Evolutionary conservation across 2,329 filamentous ascomycete genomes (phyloP).

Genomic region (Trichoderma oligosporum): DNA sequence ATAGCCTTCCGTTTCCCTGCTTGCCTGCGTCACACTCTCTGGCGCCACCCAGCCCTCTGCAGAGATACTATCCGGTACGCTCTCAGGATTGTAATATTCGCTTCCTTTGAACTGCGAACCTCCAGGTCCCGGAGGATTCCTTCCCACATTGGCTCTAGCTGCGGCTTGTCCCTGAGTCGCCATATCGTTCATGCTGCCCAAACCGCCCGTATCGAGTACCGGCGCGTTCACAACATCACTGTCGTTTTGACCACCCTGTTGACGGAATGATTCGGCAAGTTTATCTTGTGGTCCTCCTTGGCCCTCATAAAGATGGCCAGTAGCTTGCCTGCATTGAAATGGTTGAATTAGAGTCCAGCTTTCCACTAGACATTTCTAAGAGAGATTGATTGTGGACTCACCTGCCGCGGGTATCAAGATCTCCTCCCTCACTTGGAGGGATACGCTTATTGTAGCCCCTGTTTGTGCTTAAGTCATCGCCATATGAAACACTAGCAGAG

Average conservation of each 20-base stretch:
- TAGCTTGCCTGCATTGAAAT: slow-evolving; percentile 39
- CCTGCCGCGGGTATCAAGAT: slow-evolving; percentile 43
- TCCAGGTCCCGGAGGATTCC: slow-evolving; percentile 33
- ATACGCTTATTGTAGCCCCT: slow-evolving; percentile 45
- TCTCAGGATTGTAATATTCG: slow-evolving; percentile 41
- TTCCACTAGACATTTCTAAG: no score
- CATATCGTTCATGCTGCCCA: slow-evolving; percentile 29
- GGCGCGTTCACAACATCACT: slow-evolving; percentile 33
- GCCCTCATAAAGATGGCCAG: slow-evolving; percentile 43
- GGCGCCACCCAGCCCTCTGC: slow-evolving; percentile 42
- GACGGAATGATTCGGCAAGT: slow-evolving; percentile 30
- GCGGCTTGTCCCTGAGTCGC: slow-evolving; percentile 37
- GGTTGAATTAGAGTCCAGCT: background rate
- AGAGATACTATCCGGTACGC: slow-evolving; percentile 41
- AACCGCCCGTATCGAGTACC: slow-evolving; percentile 24
- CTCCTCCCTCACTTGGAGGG: slow-evolving; percentile 43
- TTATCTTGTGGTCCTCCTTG: slow-evolving; percentile 39
- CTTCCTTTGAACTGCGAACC: slow-evolving; percentile 40
- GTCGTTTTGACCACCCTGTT: slow-evolving; percentile 35
- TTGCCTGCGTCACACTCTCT: slow-evolving; percentile 38
- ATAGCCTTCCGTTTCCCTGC: slow-evolving; percentile 29
- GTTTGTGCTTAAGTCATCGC: slow-evolving; percentile 45
- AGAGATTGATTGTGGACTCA: slow-evolving; percentile 30
- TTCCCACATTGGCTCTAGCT: slow-evolving; percentile 37
- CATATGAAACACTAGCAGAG: slow-evolving; percentile 28